Base-by-base conservation (phyloP, 208 protist species). In the Acanthamoeba healyi region DNA sequence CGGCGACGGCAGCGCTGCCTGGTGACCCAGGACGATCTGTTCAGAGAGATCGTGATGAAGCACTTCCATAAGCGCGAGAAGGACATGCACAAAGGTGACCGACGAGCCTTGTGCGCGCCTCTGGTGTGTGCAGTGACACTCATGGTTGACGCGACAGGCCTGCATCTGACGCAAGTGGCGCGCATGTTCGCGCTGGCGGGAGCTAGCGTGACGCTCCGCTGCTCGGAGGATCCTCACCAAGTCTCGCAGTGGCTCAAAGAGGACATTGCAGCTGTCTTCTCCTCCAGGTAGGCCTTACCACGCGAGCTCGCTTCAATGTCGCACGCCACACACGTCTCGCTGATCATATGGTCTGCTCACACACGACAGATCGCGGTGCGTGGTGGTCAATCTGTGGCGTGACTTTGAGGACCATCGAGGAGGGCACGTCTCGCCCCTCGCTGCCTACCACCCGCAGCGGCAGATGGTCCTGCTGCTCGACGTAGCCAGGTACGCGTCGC, bases 31-130 rank as follows among this genome's bases (percentile, higher is more conserved):
- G 58, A 67, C 58, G 14, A 29, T n/a, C 58, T 67, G 58, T 67
- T 67, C 29, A n/a, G 58, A 1, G 26, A 67, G n/a, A 34, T 67
- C 58, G 58, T 67, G n/a, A 67, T 67, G 58, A n/a, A 34, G 58
- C 58, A 67, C 58, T 14, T 67, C 58, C n/a, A 67, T n/a, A 67
- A 67, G 26, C 58, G 58, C 4, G 58, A 67, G n/a, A 67, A 32
- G 58, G 58, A 67, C 58, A 67, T 67, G 58, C 58, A 67, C 58
- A 67, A 67, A 15, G 58, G 58, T 67, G n/a, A n/a, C n/a, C n/a
- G n/a, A n/a, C n/a, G n/a, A n/a, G n/a, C n/a, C n/a, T n/a, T n/a
- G n/a, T n/a, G n/a, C n/a, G n/a, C n/a, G n/a, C n/a, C n/a, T n/a
- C n/a, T n/a, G n/a, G n/a, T n/a, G n/a, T n/a, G n/a, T n/a, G n/a